Base-by-base conservation (phyloP, 495 filamentous ascomycete genomes). In the Aspergillus panamensis region DNA sequence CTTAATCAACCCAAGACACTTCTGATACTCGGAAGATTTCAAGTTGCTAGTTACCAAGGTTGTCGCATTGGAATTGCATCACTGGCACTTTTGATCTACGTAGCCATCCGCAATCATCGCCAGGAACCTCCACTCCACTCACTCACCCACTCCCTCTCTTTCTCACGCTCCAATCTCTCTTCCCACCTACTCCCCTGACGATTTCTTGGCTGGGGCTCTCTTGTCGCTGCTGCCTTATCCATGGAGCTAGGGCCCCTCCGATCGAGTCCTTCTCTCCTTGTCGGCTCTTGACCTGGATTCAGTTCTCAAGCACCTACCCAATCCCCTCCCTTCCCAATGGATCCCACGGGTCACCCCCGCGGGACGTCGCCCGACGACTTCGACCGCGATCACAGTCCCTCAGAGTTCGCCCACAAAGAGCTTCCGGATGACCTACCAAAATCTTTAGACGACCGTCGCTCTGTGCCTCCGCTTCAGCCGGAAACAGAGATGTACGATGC, bases 401-500 rank as follows among this genome's bases (percentile, higher is more conserved):
- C 53, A 31, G 55, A 62, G 3, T 48, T 61, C 59, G 58, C 44
- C 49, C 65, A 51, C 58, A 57, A 64, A 52, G 59, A 63, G 60
- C 84, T 98, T 47, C 94, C 94, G 39, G 80, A 82, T 61, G 95
- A 98, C 69, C 82, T 98, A 21, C 94, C 94, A 6, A 91, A 84
- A 62, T 93, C 92, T 45, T 80, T 98, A 57, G 88, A 97, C 64
- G 95, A 97, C 74, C 82, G 93, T 52, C 84, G 86, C 68, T 83
- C 80, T 54, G 80, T 88, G 25, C 82, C 81, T 8, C 69, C 71
- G 6, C 77, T 79, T 53, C 77, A 73, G 33, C 76, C 72, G 47
- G 93, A 97, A 77, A 96, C 91, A 21, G 92, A 97, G 81, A 89
- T 96, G 77, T 97, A 97, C 69, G 94, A 98, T 82, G 95, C 90